Evolutionary conservation across 2,329 filamentous ascomycete species (phyloP).

Genomic region (Emmonsiellopsis sp.): DNA sequence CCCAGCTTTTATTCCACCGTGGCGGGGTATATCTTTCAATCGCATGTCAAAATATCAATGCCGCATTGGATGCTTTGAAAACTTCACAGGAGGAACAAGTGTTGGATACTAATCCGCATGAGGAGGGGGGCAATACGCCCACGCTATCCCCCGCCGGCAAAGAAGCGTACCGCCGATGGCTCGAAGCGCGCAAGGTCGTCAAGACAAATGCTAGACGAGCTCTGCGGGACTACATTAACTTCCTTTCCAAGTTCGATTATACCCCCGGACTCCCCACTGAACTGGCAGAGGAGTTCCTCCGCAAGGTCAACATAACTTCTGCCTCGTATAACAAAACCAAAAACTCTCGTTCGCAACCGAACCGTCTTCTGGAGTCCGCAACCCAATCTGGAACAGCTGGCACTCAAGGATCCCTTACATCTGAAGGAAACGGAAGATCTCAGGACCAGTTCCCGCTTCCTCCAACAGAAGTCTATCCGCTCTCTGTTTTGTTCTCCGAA

Average conservation of each 20-base stretch:
- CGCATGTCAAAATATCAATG: slow-evolving; percentile 56
- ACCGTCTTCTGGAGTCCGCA: slow-evolving; percentile 18
- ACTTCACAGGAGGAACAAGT: slow-evolving; percentile 8
- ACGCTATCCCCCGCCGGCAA: slow-evolving; percentile 36
- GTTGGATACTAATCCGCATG: not conserved
- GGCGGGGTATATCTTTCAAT: slow-evolving; percentile 62
- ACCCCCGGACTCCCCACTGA: slow-evolving; percentile 59
- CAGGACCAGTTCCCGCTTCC: slow-evolving; percentile 37
- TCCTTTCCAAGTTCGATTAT: slow-evolving; percentile 67
- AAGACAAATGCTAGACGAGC: slow-evolving; percentile 67
- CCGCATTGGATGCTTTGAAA: slow-evolving; percentile 43
- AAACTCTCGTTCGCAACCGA: slow-evolving; percentile 9
- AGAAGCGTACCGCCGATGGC: slow-evolving; percentile 37
- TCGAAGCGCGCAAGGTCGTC: slow-evolving; percentile 58
- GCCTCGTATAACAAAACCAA: slow-evolving; percentile 38
- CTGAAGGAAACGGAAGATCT: slow-evolving; percentile 7
- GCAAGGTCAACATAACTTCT: slow-evolving; percentile 49
- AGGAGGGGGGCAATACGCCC: slow-evolving; percentile 15
- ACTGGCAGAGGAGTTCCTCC: slow-evolving; percentile 41
- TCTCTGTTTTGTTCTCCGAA: slow-evolving; percentile 61
- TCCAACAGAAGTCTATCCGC: slow-evolving; percentile 42
- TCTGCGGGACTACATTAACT: slow-evolving; percentile 63
- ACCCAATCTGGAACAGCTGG: slow-evolving; percentile 3
- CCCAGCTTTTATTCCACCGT: slow-evolving; percentile 67
- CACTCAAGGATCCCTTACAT: slow-evolving; percentile 5